Base-by-base conservation (phyloP, 345 rosid genomes). In the Triadica sebifera region DNA sequence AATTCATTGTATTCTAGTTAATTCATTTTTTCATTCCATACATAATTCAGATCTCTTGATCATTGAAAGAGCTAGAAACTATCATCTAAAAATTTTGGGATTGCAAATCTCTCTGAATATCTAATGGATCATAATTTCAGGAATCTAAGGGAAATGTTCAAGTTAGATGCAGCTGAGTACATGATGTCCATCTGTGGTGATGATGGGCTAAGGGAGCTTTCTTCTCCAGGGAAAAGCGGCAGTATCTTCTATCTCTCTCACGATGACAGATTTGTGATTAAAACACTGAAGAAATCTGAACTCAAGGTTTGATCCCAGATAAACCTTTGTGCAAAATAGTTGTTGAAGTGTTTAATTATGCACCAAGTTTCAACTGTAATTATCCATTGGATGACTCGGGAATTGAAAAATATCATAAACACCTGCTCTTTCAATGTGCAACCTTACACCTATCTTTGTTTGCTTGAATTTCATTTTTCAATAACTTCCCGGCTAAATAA, bases 131-230 rank as follows among this genome's bases (percentile, higher is more conserved):
- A 25, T 70, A 37, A 58, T 74, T 79, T 75, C 85, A 94, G 98
- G 94, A 92, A 92, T 83, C 78, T 94, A 80, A 89, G 98, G 84
- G 94, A 94, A 85, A 85, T 94, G 98, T 94, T 94, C 87, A 89
- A 89, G 86, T 83, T 94, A 81, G 97, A 94, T 89, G 93, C 98
- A 66, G 98, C 98, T 5, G 98, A 94, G 80, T 94, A 88, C 85
- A 92, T 94, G 98, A 94, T 94, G 98, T 94, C 98, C 81, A 92
- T 94, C 34, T 94, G 98, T 81, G 98, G 98, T 57, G 94, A 90
- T 79, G 93, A 94, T 81, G 98, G 97, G 78, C 86, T 94, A 16
- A 89, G 86, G 72, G 97, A 89, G 82, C 74, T 89, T 84, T 83
- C 88, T 76, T 92, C 98, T 69, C 85, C 98, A 0, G 98, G 98